These are phyloP conservation scores for Lyophyllum atratum DNA, from an alignment of 768 basidiomycete genomes.

Conservation along the genomic window DNA sequence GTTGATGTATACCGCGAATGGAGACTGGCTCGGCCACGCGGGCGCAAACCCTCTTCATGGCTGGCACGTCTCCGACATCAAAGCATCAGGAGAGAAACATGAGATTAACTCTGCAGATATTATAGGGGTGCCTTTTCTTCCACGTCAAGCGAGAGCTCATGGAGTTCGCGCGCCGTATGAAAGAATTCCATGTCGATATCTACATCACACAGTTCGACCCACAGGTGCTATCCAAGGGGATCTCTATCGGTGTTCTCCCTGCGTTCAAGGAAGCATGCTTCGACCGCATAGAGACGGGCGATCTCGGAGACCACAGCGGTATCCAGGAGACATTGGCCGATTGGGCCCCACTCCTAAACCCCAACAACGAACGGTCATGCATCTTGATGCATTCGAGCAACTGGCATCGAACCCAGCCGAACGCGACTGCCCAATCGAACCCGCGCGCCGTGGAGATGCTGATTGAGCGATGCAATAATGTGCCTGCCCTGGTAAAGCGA, in stretches of 20 bases:
- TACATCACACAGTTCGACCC: slow-evolving; percentile 46
- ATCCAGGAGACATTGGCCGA: slow-evolving; percentile 32
- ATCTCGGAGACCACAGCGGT: slow-evolving; percentile 34
- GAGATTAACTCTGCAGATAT: slow-evolving; percentile 37
- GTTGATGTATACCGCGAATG: slow-evolving; percentile 46
- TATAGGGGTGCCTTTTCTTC: slow-evolving; percentile 45
- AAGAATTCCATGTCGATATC: slow-evolving; percentile 35
- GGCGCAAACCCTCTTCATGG: slow-evolving; percentile 47
- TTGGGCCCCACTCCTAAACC: slow-evolving; percentile 40
- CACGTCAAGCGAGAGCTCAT: slow-evolving; percentile 41
- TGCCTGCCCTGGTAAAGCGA: slow-evolving; percentile 28
- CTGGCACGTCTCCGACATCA: slow-evolving; percentile 49
- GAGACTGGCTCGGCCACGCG: slow-evolving; percentile 44
- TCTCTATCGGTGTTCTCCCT: slow-evolving; percentile 39
- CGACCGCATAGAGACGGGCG: slow-evolving; percentile 40
- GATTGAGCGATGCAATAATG: slow-evolving; percentile 31
- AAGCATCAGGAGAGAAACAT: slow-evolving; percentile 35
- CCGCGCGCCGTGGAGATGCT: slow-evolving; percentile 34
- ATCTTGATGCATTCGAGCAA: slow-evolving; percentile 40
- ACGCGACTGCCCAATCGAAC: slow-evolving; percentile 33
- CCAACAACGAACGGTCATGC: slow-evolving; percentile 31
- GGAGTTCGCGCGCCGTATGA: slow-evolving; percentile 37
- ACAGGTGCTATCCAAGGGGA: slow-evolving; percentile 37
- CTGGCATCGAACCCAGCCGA: slow-evolving; percentile 33
- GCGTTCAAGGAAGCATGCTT: slow-evolving; percentile 37